Evolutionary conservation across 2,329 filamentous ascomycete genomes (phyloP).

Genomic region (Aureobasidium zeae): DNA sequence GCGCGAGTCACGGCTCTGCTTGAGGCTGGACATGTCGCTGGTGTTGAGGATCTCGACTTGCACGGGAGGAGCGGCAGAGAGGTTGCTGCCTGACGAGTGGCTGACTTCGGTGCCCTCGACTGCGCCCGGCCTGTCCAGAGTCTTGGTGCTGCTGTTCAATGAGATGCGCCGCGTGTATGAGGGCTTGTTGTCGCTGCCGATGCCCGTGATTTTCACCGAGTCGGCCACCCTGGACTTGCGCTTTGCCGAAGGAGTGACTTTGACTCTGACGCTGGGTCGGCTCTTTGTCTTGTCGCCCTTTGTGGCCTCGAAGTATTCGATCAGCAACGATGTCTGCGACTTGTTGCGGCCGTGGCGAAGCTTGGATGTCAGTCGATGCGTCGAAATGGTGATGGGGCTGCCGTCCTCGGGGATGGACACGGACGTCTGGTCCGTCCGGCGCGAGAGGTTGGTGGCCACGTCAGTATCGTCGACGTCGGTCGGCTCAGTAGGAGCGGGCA

Average conservation of each 20-base stretch:
- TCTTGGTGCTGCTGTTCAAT: conserved; percentile 40
- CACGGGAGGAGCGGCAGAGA: conserved; percentile 60
- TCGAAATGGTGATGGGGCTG: conserved; percentile 85
- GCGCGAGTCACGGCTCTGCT: conserved; percentile 35
- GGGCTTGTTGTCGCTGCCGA: conserved; percentile 61
- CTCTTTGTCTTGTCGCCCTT: conserved; percentile 53
- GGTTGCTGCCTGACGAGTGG: conserved; percentile 72
- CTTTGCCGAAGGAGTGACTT: conserved; percentile 65
- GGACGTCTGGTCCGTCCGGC: conserved; percentile 58
- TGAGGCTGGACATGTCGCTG: conserved; percentile 54
- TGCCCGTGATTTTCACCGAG: conserved; percentile 79
- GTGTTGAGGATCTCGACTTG: conserved; percentile 77
- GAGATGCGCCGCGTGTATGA: conserved; percentile 61
- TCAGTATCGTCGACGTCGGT: conserved; percentile 40
- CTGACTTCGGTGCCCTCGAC: conserved; percentile 42
- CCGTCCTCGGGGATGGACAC: conserved; percentile 80
- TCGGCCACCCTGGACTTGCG: conserved; percentile 52
- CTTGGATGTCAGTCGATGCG: conserved; percentile 47
- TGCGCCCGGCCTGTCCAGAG: conserved; percentile 26
- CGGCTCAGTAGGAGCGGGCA: conserved; percentile 69
- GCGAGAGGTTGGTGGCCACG: conserved; percentile 59
- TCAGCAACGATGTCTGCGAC: conserved; percentile 83
- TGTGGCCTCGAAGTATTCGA: conserved; percentile 87
- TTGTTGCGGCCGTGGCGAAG: conserved; percentile 44
- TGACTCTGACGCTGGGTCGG: conserved; percentile 71